Base-by-base conservation (phyloP, 768 basidiomycete genomes). In the Mycena vitilis region DNA sequence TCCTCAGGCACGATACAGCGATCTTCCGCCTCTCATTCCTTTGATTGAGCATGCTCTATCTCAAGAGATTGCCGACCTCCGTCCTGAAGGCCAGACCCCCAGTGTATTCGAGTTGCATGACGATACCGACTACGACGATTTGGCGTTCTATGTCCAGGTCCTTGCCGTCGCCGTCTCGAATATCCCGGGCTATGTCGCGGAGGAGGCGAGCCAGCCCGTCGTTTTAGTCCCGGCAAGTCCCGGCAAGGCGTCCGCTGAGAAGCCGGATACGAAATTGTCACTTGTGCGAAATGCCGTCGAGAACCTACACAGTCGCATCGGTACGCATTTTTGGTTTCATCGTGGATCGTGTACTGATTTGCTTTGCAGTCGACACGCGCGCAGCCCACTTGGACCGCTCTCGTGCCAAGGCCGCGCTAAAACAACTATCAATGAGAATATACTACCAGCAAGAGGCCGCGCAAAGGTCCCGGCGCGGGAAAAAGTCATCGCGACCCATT, bases 331-430 rank as follows among this genome's bases (percentile, higher is more conserved):
- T 60, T n/a, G 10, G 6, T 53, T 56, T n/a, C 11, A 36, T 13
- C 13, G 10, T 52, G 12, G 62, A 15, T 12, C 9, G 44, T 45
- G 36, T 49, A 45, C 63, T 62, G 47, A 44, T 30, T 45, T 42
- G n/a, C 36, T 42, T 44, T 49, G 15, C 66, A 93, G 91, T 87
- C 53, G 93, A 94, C 75, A 89, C 88, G 4, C 89, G 91, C 53
- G 92, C 91, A 34, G 88, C 89, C 2, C 87, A 92, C 76, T 82
- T 95, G 40, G 92, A 94, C 69, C 88, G 93, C 54, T 92, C 93
- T 3, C 85, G 90, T 63, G 85, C 88, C 5, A 95, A 94, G 72
- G 90, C 88, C 4, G 84, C 85, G 0, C 77, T 94, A 56, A 91
- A 94, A 74, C 86, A 86, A 51, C 77, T 93, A 16, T 81, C 86